phyloP scores from a whole-genome alignment of 2,329 filamentous ascomycete genomes.

The Karstenula rhodostoma region DNA sequence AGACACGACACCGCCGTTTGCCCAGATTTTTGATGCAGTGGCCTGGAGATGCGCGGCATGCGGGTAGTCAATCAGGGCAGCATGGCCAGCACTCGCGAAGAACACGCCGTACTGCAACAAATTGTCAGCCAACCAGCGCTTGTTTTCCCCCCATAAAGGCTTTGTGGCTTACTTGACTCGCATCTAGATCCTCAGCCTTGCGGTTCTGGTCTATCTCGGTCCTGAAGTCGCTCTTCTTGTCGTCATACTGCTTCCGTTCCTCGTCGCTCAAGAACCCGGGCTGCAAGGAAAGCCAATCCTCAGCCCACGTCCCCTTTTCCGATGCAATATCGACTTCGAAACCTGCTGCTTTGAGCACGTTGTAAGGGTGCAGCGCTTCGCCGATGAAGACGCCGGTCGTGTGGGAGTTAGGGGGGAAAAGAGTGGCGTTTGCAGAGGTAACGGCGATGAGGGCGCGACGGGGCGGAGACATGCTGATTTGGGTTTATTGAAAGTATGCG shows the following conservation, averaged over 20 bases:
- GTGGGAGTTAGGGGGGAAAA: conserved; percentile 36
- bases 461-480: conserved; percentile 32
- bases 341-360: conserved; percentile 54
- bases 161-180: not conserved
- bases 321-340: conserved; percentile 59
- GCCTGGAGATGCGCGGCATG: conserved; percentile 51
- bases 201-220: conserved; percentile 53
- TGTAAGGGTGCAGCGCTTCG: conserved; percentile 60
- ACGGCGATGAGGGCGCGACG: conserved; percentile 54
- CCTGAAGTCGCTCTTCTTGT: conserved; percentile 54
- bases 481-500: not conserved
- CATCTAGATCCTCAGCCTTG: conserved; percentile 14
- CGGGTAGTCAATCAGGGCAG: conserved; percentile 58
- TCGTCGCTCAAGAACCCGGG: conserved; percentile 52
- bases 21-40: conserved; percentile 52
- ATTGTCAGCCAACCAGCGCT: not conserved
- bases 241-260: conserved; percentile 49
- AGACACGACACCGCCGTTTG: conserved; percentile 52
- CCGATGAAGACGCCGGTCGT: conserved; percentile 57
- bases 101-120: conserved; percentile 46
- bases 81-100: conserved; percentile 56
- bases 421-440: conserved; percentile 52
- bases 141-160: not conserved
- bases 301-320: conserved; percentile 55
- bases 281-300: conserved; percentile 56